Evolutionary conservation across 2,329 filamentous ascomycete species (phyloP), one percentile per base, ranked within the genome.

Genomic region (Diaporthe ampelina): DNA sequence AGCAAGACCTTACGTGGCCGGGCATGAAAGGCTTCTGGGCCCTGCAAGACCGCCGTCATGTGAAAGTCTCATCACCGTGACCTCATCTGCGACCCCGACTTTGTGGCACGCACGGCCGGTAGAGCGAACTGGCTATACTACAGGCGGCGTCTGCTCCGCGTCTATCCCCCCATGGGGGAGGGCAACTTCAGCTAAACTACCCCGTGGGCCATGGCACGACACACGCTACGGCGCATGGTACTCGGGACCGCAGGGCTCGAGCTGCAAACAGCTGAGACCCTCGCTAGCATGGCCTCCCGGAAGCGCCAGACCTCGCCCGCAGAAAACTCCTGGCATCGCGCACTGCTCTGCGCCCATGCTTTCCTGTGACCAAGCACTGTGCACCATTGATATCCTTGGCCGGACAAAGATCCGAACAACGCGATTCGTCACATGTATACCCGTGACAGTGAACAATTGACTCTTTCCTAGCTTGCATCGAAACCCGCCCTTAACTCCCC

Each of bases 1-100:
- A 19, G 63, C 63, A 40, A 54, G 32, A 67, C 37, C 61, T 67
- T 67, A 52, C 63, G 45, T 67, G 63, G 63, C 63, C 61, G 63
- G 63, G 45, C 48, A 40, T 68, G 63, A 68, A 68, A 68, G 63
- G 63, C 40, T 65, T 37, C 40, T 65, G n/a, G n/a, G 48, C 48
- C 24, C 48, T 24, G 43, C 40, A 32, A 35, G 24, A 43, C 19
- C 63, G 32, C 63, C 63, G 32, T 54, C 63, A 54, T 68, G 63
- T 68, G 63, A 68, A 68, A 68, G 63, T 54, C 48, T 17, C 48
- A 52, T 45, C 63, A 54, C 29, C 21, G 63, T 68, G 63, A 68
- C 48, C 48, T 68, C 63, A 68, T 40, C 21, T 40, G 63, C 61
- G 48, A n/a, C 63, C 32, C 32, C 48, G 13, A 54, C 8, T 50